Evolutionary conservation across 1,284 basidiomycete genomes (phyloP), one percentile per base, ranked within the genome.

Genomic region (Fomitopsis betulina): DNA sequence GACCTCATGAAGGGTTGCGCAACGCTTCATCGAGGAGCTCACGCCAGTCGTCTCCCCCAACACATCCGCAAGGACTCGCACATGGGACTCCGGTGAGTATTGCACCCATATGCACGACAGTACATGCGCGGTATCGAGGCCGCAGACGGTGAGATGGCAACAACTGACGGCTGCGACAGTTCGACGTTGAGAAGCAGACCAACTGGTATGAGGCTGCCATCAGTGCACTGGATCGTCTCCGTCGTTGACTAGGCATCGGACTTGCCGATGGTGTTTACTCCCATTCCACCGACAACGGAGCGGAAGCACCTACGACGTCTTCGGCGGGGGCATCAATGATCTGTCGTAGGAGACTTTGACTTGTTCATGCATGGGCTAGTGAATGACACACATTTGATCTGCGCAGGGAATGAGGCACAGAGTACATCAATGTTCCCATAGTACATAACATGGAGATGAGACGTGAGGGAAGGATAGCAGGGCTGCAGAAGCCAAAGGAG

Each of bases 221-320:
- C 33, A 84, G 87, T 3, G 12, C 85, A 90, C 68, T 79, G 83
- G 62, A 87, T 92, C 65, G 74, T 92, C 65, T 88, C 86, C 25
- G 89, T 91, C 42, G 86, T 90, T 56, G 90, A 93, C 68, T 93
- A 90, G 90, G 89, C 87, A 0, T 89, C 88, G 15, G 91, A 93
- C 68, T 81, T 81, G 10, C 82, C 78, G 13, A 70, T 81, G 66
- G 75, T 68, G 32, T 63, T 66, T 30, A 64, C 73, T 32, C 79
- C 83, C 30, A 67, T 73, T 30, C 78, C 79, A 8, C 72, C 75
- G 50, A 69, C 76, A 25, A 66, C 70, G 0, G 61, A 70, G 23
- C 64, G 70, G 1, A 59, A 56, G 33, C 67, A 76, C 76, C 0
- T 92, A 93, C 74, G 80, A 85, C 51, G 82, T 93, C 59, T 92